Evolutionary conservation across 805 yeast species (phyloP).

Genomic region (Komagataella ulmi): DNA sequence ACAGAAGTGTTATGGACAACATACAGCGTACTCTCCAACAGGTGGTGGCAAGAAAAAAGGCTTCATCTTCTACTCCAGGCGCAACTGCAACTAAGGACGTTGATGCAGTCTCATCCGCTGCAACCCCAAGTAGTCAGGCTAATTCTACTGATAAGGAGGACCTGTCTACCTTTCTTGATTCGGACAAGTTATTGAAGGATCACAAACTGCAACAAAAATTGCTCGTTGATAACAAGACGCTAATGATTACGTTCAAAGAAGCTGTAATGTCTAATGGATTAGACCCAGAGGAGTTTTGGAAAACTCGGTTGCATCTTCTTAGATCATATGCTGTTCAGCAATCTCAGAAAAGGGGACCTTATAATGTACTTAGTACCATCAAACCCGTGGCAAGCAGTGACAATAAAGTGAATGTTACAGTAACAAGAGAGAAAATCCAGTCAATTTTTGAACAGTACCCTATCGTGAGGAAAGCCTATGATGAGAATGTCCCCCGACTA

Average conservation of each 20-base stretch:
- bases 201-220: constrained; percentile 68
- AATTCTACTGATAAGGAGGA: constrained; percentile 7
- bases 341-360: constrained; percentile 83
- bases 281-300: constrained; percentile 80
- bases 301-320: constrained; percentile 61
- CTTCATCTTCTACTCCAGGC: constrained; percentile 16
- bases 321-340: constrained; percentile 78
- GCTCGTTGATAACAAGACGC: constrained; percentile 49
- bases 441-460: constrained; percentile 92
- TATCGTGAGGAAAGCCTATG: constrained; percentile 75
- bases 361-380: constrained; percentile 86
- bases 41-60: constrained; percentile 51
- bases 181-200: constrained; percentile 50
- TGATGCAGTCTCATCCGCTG: constrained; percentile 4
- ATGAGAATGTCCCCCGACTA: constrained; percentile 81
- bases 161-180: constrained; percentile 28
- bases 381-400: constrained; percentile 89
- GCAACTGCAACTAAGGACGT: constrained; percentile 3
- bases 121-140: constrained; percentile 3
- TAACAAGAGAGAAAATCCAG: constrained; percentile 80
- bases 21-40: constrained; percentile 57
- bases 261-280: constrained; percentile 71
- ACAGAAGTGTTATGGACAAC: constrained; percentile 63
- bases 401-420: constrained; percentile 84
- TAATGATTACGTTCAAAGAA: constrained; percentile 72